Evolutionary conservation across 495 filamentous ascomycete genomes (phyloP), one percentile per base, ranked within the genome.

Genomic region (Penicillium coffeae): DNA sequence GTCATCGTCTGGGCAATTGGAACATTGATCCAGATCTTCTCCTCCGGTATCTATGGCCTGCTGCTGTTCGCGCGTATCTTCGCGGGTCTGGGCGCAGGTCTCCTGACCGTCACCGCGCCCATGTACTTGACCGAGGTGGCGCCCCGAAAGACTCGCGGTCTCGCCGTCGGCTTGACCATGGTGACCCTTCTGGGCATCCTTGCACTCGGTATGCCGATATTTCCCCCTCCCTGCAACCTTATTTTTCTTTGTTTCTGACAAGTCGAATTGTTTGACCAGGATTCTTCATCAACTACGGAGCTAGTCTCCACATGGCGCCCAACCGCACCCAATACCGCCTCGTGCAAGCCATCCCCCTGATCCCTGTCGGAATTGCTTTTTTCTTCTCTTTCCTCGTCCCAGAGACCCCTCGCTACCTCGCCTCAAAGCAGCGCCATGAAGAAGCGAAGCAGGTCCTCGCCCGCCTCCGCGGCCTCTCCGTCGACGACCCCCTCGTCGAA

Each of bases 61-160:
- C 51, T 75, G 36, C 60, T 75, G 1, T 74, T 74, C 52, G 63
- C 68, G 15, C 62, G 72, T 12, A 71, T 75, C 14, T 73, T 67
- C 58, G 59, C 55, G 41, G 75, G 74, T 0, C 58, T 80, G 16
- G 75, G 75, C 3, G 70, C 76, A 12, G 77, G 75, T 20, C 62
- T 65, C 3, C 60, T 76, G 45, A 78, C 77, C 8, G 77, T 77
- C 12, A 64, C 66, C 8, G 63, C 71, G 1, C 77, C 77, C 1
- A 48, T 79, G 43, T 80, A 79, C 54, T 54, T 79, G 32, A 74
- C 74, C 8, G 77, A 80, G 47, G 74, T 80, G 45, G 74, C 75
- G 9, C 75, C 75, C 2, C 58, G 68, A 14, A 60, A 63, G 19
- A 73, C 76, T 10, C 63, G 77, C 42, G 77, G 77, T 20, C 62